A percentile compares a stretch with the other conserved stretches of the same genome.
Conservation (phyloP, 148 eudicot species). For the Camellia sinensis region DNA sequence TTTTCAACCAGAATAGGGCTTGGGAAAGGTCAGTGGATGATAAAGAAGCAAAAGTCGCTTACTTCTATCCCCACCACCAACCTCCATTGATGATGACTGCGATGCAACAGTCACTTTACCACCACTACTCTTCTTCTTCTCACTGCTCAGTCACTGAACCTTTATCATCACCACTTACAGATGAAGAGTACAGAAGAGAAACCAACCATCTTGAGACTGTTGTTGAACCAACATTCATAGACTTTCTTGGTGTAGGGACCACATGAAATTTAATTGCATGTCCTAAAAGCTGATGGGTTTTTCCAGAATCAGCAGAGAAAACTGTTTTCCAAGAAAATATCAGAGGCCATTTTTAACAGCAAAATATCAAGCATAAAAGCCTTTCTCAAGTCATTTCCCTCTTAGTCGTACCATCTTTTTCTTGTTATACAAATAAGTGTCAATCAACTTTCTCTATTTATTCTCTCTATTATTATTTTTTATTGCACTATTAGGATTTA, state of each 20-base stretch:
- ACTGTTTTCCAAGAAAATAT: too few relatives aligned
- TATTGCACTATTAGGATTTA: too few relatives aligned
- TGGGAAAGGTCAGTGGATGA: conserved; percentile 23
- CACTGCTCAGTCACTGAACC: conserved; percentile 12
- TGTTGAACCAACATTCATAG: conserved; percentile 25
- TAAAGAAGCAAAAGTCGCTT: not conserved
- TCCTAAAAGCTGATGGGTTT: not conserved
- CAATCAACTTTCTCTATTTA: too few relatives aligned
- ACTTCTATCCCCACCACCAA: conserved; percentile 3
- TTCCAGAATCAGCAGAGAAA: too few relatives aligned
- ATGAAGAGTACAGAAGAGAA: conserved; percentile 10
- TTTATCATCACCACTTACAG: conserved; percentile 6
- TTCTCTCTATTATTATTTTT: too few relatives aligned
- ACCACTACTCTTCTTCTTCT: conserved; percentile 15
- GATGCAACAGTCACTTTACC: conserved; percentile 22
- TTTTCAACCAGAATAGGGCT: conserved; percentile 18
- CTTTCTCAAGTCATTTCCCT: too few relatives aligned
- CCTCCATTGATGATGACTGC: conserved; percentile 2
- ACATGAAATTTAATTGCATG: conserved; percentile 4
- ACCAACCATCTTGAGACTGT: conserved; percentile 18
- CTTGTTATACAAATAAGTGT: too few relatives aligned
- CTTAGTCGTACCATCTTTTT: too few relatives aligned
- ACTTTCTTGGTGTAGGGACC: conserved; percentile 29
- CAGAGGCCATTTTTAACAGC: too few relatives aligned
- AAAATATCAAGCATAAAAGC: too few relatives aligned